phyloP scores from a whole-genome alignment of 2,329 filamentous ascomycete genomes.

The Aspergillus tubingensis region DNA sequence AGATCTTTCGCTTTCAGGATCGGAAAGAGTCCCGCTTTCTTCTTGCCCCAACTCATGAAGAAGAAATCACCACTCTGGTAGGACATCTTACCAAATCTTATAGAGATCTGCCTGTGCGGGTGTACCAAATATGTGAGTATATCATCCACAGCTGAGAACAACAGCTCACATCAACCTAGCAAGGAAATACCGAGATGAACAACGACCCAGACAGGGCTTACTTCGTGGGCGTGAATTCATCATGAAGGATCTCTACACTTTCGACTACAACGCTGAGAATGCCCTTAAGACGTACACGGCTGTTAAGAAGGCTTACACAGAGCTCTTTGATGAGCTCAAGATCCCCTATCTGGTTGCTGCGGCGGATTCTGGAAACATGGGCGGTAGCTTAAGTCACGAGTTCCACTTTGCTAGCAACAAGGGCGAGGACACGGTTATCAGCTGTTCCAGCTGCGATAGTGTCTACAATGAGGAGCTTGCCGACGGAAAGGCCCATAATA shows the following conservation, averaged over 20 bases:
- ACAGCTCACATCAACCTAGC: slow-evolving; percentile 49
- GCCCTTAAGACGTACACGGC: slow-evolving; percentile 78
- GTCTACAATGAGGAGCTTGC: slow-evolving; percentile 88
- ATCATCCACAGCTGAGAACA: background rate
- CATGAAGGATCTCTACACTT: slow-evolving; percentile 99
- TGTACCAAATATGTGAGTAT: slow-evolving; percentile 84
- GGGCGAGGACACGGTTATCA: slow-evolving; percentile 83
- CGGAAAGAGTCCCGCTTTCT: slow-evolving; percentile 74
- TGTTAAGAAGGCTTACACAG: slow-evolving; percentile 72
- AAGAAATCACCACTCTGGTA: slow-evolving; percentile 87
- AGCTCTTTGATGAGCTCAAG: slow-evolving; percentile 78
- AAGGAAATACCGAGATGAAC: slow-evolving; percentile 92
- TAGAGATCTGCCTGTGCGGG: slow-evolving; percentile 77
- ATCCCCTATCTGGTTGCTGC: slow-evolving; percentile 82
- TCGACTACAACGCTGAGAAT: slow-evolving; percentile 68
- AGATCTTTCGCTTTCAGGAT: slow-evolving; percentile 81
- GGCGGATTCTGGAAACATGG: slow-evolving; percentile 95
- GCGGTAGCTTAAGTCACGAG: slow-evolving; percentile 88
- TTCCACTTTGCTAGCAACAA: slow-evolving; percentile 80
- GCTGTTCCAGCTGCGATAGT: slow-evolving; percentile 72
- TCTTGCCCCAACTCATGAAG: slow-evolving; percentile 90
- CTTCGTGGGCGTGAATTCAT: slow-evolving; percentile 86
- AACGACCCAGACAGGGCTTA: slow-evolving; percentile 82
- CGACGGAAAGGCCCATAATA: slow-evolving; percentile 39
- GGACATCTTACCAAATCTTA: slow-evolving; percentile 74